These are phyloP conservation scores for Ceratocystis lukuohia DNA, from an alignment of 2,329 filamentous ascomycete species.

Conservation along the genomic window DNA sequence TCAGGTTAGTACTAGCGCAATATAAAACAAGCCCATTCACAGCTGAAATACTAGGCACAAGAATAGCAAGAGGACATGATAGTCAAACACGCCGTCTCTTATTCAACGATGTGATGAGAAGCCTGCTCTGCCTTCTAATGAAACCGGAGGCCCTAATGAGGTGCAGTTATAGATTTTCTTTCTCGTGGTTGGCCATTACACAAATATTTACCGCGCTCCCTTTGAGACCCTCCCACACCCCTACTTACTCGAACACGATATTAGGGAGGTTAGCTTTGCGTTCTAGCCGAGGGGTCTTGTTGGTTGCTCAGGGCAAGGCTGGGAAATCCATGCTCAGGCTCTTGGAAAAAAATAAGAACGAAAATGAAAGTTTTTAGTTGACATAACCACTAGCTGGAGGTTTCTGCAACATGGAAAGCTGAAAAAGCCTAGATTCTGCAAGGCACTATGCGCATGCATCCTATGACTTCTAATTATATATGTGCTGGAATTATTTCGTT, in stretches of 20 bases:
- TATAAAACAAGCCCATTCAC: conserved; percentile 1
- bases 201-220: background rate
- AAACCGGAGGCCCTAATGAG: background rate
- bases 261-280: background rate
- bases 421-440: conserved; percentile 3
- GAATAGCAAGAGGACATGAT: background rate
- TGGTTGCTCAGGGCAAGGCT: background rate
- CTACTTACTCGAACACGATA: background rate
- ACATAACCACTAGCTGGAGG: background rate
- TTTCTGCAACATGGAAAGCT: background rate
- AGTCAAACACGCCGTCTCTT: background rate
- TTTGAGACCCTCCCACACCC: background rate
- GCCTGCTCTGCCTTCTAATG: background rate
- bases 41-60: background rate
- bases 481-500: background rate
- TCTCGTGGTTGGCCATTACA: background rate
- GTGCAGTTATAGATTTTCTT: background rate
- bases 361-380: background rate
- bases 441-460: conserved; percentile 11
- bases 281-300: background rate
- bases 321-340: background rate
- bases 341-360: background rate
- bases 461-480: background rate
- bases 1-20: background rate
- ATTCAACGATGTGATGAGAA: background rate